Evolutionary conservation across 768 basidiomycete genomes (phyloP).

Genomic region (Serendipita sp.): DNA sequence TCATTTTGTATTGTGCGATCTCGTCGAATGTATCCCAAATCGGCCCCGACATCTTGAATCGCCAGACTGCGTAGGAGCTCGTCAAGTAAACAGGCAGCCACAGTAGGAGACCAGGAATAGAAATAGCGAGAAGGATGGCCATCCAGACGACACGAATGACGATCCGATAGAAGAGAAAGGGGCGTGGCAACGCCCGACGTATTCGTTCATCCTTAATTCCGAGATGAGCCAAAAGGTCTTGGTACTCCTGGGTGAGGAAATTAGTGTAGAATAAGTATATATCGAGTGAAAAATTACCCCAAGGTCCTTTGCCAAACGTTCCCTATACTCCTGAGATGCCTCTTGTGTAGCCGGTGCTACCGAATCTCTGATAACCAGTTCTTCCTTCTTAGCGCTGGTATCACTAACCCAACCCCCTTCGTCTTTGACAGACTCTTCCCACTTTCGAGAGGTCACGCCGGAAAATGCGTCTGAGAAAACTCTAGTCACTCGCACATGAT

Average conservation of each 20-base stretch:
- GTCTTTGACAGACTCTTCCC: conserved; percentile 13
- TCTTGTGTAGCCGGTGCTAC: conserved; percentile 9
- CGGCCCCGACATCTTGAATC: conserved; percentile 67
- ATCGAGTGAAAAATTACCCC: conserved; percentile 30
- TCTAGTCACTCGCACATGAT: conserved; percentile 61
- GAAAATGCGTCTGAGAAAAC: conserved; percentile 68
- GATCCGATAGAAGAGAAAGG: conserved; percentile 44
- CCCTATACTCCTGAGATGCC: conserved; percentile 12
- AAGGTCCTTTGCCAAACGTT: conserved; percentile 30
- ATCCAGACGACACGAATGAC: conserved; percentile 48
- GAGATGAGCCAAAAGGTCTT: conserved; percentile 47
- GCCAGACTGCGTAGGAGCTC: conserved; percentile 50
- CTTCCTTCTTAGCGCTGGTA: neutral
- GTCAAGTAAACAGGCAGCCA: conserved; percentile 68
- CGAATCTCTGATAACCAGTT: neutral
- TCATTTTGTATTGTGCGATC: conserved; percentile 77
- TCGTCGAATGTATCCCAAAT: conserved; percentile 80
- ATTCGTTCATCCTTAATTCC: conserved; percentile 80
- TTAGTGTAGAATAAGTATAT: neutral
- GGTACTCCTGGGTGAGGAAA: conserved; percentile 38
- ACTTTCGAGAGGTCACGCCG: conserved; percentile 18
- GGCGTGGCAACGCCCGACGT: conserved; percentile 40
- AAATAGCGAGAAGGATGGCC: conserved; percentile 41
- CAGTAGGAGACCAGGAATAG: conserved; percentile 59
- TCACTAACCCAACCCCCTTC: conserved; percentile 5